Conservation (phyloP, 2,329 filamentous ascomycete species). For the Penicillium sp. region DNA sequence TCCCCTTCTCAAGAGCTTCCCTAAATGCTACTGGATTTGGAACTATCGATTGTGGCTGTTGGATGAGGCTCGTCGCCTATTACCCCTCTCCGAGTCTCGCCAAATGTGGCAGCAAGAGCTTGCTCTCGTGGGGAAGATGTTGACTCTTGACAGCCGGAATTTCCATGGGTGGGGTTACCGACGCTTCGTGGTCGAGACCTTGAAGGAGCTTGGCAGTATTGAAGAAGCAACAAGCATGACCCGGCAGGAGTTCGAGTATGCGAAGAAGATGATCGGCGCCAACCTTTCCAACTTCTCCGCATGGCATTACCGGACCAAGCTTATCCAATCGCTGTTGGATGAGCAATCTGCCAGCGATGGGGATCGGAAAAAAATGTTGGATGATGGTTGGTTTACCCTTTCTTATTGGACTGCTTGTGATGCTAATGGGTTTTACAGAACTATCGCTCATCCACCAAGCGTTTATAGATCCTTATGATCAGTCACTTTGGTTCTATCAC, state of each 20-base stretch:
- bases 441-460: slow-evolving; percentile 72
- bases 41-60: slow-evolving; percentile 89
- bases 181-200: slow-evolving; percentile 69
- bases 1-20: slow-evolving; percentile 77
- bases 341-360: slow-evolving; percentile 65
- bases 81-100: slow-evolving; percentile 58
- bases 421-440: slow-evolving; percentile 51
- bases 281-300: slow-evolving; percentile 95
- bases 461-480: slow-evolving; percentile 87
- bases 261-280: slow-evolving; percentile 78
- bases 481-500: slow-evolving; percentile 97
- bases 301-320: slow-evolving; percentile 85
- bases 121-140: slow-evolving; percentile 80
- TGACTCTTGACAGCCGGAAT: slow-evolving; percentile 80
- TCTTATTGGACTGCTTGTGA: not conserved
- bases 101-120: slow-evolving; percentile 83
- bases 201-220: slow-evolving; percentile 59
- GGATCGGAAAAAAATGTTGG: slow-evolving; percentile 67
- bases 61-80: slow-evolving; percentile 63
- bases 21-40: slow-evolving; percentile 99
- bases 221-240: slow-evolving; percentile 59
- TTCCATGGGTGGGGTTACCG: slow-evolving; percentile 97
- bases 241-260: slow-evolving; percentile 83
- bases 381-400: slow-evolving; percentile 55
- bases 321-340: slow-evolving; percentile 73